These are phyloP conservation scores for Corylus americana DNA, from an alignment of 306 rosid genomes.

Conservation along the genomic window DNA sequence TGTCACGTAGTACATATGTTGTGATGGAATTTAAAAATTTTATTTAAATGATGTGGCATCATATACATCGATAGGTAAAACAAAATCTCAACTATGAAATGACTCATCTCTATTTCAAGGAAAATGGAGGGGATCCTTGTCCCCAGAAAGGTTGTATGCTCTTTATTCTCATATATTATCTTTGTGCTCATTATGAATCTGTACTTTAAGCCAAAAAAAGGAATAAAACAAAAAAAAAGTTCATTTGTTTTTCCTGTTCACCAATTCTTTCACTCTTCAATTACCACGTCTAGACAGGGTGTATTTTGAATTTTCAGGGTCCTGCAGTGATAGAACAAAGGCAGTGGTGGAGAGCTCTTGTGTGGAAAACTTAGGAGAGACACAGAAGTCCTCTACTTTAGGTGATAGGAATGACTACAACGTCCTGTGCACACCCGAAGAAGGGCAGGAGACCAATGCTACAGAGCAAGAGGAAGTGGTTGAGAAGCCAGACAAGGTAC, in stretches of 20 bases:
- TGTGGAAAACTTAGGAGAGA: slow-evolving; percentile 34
- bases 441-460: slow-evolving; percentile 24
- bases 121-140: no score
- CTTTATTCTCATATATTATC: neutral
- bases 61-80: no score
- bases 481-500: slow-evolving; percentile 71
- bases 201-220: neutral
- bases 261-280: neutral
- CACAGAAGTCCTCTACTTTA: slow-evolving; percentile 27
- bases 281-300: slow-evolving; percentile 1
- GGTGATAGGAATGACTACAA: slow-evolving; percentile 29
- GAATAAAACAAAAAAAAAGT: no score
- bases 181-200: neutral
- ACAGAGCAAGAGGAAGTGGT: slow-evolving; percentile 49
- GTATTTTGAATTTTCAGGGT: slow-evolving; percentile 37
- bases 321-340: slow-evolving; percentile 33
- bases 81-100: no score
- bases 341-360: slow-evolving; percentile 28
- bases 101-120: no score
- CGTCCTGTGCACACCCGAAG: slow-evolving; percentile 3
- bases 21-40: no score
- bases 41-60: no score
- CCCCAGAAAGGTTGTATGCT: neutral
- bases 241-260: neutral
- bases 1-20: no score